Conservation (phyloP, 2,329 filamentous ascomycete genomes). For the Colletotrichum australisinense region DNA sequence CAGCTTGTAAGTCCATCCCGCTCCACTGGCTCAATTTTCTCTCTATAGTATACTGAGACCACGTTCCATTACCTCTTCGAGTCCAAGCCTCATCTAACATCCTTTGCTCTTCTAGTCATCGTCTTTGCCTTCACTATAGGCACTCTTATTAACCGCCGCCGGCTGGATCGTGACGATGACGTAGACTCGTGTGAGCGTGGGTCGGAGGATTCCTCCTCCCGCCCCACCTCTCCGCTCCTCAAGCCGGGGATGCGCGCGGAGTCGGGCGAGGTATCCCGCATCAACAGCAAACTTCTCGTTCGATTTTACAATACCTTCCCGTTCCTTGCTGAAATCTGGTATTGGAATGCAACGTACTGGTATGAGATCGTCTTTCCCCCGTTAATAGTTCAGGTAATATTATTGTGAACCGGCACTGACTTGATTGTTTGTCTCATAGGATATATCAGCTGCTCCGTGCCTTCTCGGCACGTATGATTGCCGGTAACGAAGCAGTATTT, state of each 20-base stretch:
- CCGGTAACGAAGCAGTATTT: conserved; percentile 51
- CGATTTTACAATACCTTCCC: conserved; percentile 46
- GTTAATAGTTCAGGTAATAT: not conserved
- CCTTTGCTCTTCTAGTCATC: conserved; percentile 13
- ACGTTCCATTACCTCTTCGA: not conserved
- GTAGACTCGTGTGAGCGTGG: conserved; percentile 25
- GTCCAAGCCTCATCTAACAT: not conserved
- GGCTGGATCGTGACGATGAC: conserved; percentile 20
- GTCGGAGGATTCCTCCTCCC: conserved; percentile 26
- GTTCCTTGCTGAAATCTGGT: conserved; percentile 50
- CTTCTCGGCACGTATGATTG: conserved; percentile 53
- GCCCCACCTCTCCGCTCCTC: conserved; percentile 26
- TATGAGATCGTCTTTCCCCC: conserved; percentile 32
- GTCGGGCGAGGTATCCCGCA: conserved; percentile 9
- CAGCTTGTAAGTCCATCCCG: conserved; percentile 26
- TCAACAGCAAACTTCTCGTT: conserved; percentile 34
- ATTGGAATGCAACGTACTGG: conserved; percentile 51
- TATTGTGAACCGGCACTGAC: not conserved
- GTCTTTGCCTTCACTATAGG: conserved; percentile 32
- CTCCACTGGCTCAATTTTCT: too few species aligned
- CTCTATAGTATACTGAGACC: not conserved
- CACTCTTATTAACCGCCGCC: conserved; percentile 36
- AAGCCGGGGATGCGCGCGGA: conserved; percentile 31
- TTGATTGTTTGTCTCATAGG: conserved; percentile 36
- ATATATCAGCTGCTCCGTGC: conserved; percentile 58